Evolutionary conservation across 306 rosid genomes (phyloP).

Genomic region (Cucumis hystrix): DNA sequence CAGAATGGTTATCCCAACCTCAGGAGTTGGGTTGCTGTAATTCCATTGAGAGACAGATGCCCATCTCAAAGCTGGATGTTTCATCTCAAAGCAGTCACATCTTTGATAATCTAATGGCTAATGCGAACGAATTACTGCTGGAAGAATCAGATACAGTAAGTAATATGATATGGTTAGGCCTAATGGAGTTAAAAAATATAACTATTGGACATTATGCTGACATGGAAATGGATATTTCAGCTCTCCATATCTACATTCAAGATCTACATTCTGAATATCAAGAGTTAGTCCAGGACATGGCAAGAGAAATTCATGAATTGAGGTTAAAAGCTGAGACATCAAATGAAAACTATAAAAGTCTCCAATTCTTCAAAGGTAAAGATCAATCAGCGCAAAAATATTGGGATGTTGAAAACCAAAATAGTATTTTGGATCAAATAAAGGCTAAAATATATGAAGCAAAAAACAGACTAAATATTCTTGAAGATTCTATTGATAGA

Average conservation of each 20-base stretch:
- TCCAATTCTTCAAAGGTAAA: constrained; percentile 13
- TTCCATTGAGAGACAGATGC: constrained; percentile 13
- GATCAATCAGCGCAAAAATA: constrained; percentile 10
- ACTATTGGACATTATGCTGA: constrained; percentile 22
- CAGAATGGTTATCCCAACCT: constrained; percentile 44
- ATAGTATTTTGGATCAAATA: constrained; percentile 30
- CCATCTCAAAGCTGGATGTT: constrained; percentile 17
- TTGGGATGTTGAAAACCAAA: constrained; percentile 19
- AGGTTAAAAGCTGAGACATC: constrained; percentile 25
- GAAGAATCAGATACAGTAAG: constrained; percentile 31
- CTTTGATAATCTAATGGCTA: constrained; percentile 15
- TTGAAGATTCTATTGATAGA: constrained; percentile 27
- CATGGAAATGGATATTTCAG: constrained; percentile 22
- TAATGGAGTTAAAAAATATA: constrained; percentile 32
- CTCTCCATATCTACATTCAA: constrained; percentile 21
- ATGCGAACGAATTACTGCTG: constrained; percentile 18
- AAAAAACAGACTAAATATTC: constrained; percentile 34
- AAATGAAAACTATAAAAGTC: constrained; percentile 22
- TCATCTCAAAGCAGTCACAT: constrained; percentile 18
- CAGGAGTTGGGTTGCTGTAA: constrained; percentile 18
- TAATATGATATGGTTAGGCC: constrained; percentile 26
- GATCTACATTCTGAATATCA: constrained; percentile 24
- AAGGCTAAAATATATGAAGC: constrained; percentile 29
- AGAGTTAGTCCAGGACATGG: constrained; percentile 28
- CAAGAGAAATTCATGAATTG: constrained; percentile 35